These are phyloP conservation scores for Hypomyces rosellus DNA, from an alignment of 2,329 filamentous ascomycete species.

Conservation along the genomic window DNA sequence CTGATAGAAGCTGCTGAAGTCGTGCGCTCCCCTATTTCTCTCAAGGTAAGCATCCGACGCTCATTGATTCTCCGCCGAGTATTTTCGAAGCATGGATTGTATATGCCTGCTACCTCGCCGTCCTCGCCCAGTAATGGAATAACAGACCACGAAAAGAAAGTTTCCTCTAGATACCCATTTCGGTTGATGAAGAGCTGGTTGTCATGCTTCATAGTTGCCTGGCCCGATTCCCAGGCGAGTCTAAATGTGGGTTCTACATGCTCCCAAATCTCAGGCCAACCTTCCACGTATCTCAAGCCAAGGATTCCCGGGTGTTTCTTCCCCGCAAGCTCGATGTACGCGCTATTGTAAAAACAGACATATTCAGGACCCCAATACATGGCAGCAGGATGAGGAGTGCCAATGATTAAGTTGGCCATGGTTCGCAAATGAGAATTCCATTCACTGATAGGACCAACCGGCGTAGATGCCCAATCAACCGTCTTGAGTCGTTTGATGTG, in stretches of 20 bases:
- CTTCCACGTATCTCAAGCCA: slow-evolving; percentile 62
- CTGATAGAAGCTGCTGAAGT: slow-evolving; percentile 65
- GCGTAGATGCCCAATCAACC: slow-evolving; percentile 66
- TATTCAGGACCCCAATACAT: slow-evolving; percentile 74
- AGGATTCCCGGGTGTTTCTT: slow-evolving; percentile 71
- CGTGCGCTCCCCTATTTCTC: slow-evolving; percentile 71
- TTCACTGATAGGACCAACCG: slow-evolving; percentile 66
- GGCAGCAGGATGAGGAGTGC: slow-evolving; percentile 64
- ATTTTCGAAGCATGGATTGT: slow-evolving; percentile 78
- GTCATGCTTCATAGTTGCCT: slow-evolving; percentile 80
- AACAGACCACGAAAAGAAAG: slow-evolving; percentile 77
- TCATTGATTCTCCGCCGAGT: slow-evolving; percentile 73
- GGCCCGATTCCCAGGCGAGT: slow-evolving; percentile 60
- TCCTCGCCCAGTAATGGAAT: slow-evolving; percentile 70
- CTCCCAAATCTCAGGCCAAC: slow-evolving; percentile 70
- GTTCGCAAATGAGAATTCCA: slow-evolving; percentile 68
- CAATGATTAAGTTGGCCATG: slow-evolving; percentile 80
- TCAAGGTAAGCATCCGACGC: slow-evolving; percentile 69
- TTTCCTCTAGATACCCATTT: slow-evolving; percentile 66
- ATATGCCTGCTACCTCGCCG: slow-evolving; percentile 67
- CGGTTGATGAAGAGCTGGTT: slow-evolving; percentile 68
- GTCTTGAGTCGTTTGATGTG: slow-evolving; percentile 70
- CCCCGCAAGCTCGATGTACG: slow-evolving; percentile 64
- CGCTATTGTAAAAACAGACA: slow-evolving; percentile 66
- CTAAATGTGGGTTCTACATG: slow-evolving; percentile 63